phyloP scores from a whole-genome alignment of 371 early-diverging fungal genomes.

The Mucor saturninus region DNA sequence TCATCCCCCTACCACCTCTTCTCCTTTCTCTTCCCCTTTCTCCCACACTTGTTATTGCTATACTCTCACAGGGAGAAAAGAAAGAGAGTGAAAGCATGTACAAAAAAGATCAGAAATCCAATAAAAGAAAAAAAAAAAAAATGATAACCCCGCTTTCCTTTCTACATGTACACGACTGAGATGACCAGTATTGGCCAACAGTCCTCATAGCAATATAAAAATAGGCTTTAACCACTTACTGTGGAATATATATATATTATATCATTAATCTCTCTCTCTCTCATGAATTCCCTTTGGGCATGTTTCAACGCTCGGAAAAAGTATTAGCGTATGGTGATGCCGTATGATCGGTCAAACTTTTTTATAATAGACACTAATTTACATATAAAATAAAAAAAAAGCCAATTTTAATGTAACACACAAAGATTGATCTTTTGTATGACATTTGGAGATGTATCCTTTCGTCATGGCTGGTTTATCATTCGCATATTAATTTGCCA shows the following conservation, averaged over 20 bases:
- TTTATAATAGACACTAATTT: conserved; percentile 16
- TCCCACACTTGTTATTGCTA: not conserved
- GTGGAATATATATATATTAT: too few relatives aligned
- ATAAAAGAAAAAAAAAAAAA: not conserved
- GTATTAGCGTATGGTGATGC: not conserved
- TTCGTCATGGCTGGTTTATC: not conserved
- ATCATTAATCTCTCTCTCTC: too few relatives aligned
- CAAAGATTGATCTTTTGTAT: conserved; percentile 23
- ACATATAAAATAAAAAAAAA: conserved; percentile 9
- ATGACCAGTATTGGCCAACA: conserved; percentile 4
- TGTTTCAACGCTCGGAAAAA: conserved; percentile 2
- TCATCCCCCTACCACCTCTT: not conserved
- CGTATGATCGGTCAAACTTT: conserved; percentile 18
- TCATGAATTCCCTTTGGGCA: not conserved
- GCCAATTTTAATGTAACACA: conserved; percentile 10
- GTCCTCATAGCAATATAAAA: conserved; percentile 8
- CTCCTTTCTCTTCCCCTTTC: not conserved
- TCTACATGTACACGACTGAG: not conserved
- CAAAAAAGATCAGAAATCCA: not conserved
- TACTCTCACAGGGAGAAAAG: not conserved
- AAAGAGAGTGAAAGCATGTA: not conserved
- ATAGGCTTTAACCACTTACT: not conserved
- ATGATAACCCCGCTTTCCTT: not conserved
- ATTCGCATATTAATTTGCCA: not conserved
- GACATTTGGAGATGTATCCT: conserved; percentile 6